Base-by-base conservation (phyloP, 192 early-diverging fungal species). In the Coemansia pectinata region DNA sequence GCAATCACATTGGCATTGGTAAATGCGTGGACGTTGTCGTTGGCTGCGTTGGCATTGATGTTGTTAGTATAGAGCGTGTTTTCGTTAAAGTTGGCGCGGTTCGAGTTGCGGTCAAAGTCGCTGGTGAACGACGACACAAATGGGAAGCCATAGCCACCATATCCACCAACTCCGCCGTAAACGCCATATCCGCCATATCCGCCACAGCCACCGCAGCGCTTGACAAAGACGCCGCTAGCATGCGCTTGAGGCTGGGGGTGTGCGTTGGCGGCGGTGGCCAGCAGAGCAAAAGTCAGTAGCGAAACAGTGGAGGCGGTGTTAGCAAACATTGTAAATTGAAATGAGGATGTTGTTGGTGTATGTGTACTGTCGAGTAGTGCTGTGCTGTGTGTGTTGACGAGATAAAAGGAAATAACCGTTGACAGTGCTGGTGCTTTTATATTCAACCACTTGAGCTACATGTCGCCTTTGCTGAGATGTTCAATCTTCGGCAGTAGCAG, bases 1-100 rank as follows among this genome's bases (percentile, higher is more conserved):
- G 95, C 64, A 89, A 96, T 74, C 4, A 66, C 55, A 29, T 62
- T 62, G 53, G 66, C 71, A 90, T 95, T 70, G 92, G 94, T 65
- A 86, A 97, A 84, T 89, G 92, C 70, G 92, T 96, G 45, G 25
- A 67, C 33, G 19, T 63, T 73, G 65, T 45, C 66, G 59, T 23
- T 62, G 47, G 39, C 44, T 1, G 27, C 15, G 5, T 66, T 67
- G 23, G 59, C 63, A 19, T 66, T 33, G 5, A 62, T 50, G 36
- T 72, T 48, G 38, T 72, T 72, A 33, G 50, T 10, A 47, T 62
- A 72, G 19, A 72, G 23, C 11, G 70, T 72, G 23, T 72, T 50
- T 33, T 72, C 70, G 47, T 72, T 66, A 17, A 21, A 72, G 63
- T 72, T n/a, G 17, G 63, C 65, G 41, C 59, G 38, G 62, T 73